Base-by-base conservation (phyloP, 352 stramenopile genomes). In the Pythium brassicae region DNA sequence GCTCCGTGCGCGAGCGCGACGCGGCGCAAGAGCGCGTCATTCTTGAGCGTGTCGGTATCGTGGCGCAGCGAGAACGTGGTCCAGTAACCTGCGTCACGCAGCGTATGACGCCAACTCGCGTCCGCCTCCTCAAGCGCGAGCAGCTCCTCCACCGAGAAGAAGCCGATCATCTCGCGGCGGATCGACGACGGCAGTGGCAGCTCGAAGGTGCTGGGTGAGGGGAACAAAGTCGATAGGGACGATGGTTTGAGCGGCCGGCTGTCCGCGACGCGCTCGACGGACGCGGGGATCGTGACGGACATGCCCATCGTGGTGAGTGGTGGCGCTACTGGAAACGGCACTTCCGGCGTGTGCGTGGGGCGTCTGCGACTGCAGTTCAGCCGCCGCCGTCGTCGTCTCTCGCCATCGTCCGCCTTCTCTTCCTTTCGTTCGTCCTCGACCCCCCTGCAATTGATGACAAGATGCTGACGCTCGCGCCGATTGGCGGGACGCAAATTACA, bases 121-220 rank as follows among this genome's bases (percentile, higher is more conserved):
- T 74, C 69, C 22, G 72, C 68, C 15, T 76, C 50, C 43, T 88
- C 78, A n/a, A 87, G 61, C 19, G 61, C 59, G 22, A 89, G 59
- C 46, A 86, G 45, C 37, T 86, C 76, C 15, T 77, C 63, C n/a
- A 76, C 45, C n/a, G 59, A 59, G 37, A 87, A 74, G 49, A 74
- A 83, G n/a, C 49, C 49, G 22, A 86, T 26, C 52, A 89, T 69
- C 53, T 85, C 66, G 32, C 57, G 59, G 20, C 62, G 59, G 34
- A 77, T 54, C 8, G 62, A 53, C 6, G 68, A 61, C 9, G 71
- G 71, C 52, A 79, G 53, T 19, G 53, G 42, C 46, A 59, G 26
- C 35, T 64, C 44, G 11, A 34, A 40, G 26, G 9, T 26, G 23
- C 12, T 11, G 40, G 20, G 6, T 14, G n/a, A 26, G 20, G n/a